A percentile compares a stretch with the other conserved stretches of the same genome.
These are phyloP conservation scores for Penicillium brevicompactum DNA, from an alignment of 2,329 filamentous ascomycete species.

Conservation along the genomic window DNA sequence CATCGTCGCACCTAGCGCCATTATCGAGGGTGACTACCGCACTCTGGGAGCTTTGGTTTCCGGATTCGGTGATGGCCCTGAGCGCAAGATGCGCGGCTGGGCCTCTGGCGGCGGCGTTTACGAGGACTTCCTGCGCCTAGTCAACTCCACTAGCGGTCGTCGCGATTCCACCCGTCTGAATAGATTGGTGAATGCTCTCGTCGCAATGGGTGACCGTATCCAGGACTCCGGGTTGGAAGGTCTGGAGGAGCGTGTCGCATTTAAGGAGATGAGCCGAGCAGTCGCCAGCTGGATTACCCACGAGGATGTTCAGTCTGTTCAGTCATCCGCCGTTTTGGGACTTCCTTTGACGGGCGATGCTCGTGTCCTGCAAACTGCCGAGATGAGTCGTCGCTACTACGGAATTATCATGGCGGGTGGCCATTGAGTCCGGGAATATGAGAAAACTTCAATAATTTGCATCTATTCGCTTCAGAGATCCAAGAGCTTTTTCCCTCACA, in stretches of 20 bases:
- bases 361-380: slow-evolving; percentile 68
- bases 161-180: slow-evolving; percentile 46
- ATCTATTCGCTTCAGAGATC: slow-evolving; percentile 1
- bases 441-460: neutral
- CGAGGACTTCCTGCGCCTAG: slow-evolving; percentile 59
- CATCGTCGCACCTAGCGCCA: slow-evolving; percentile 76
- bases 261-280: slow-evolving; percentile 78
- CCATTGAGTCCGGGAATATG: slow-evolving; percentile 25
- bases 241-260: slow-evolving; percentile 68
- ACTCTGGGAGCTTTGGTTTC: slow-evolving; percentile 68
- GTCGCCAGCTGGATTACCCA: slow-evolving; percentile 68
- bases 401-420: slow-evolving; percentile 61
- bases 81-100: slow-evolving; percentile 71
- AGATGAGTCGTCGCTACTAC: slow-evolving; percentile 71
- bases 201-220: slow-evolving; percentile 41
- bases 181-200: slow-evolving; percentile 52
- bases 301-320: slow-evolving; percentile 53
- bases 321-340: slow-evolving; percentile 42
- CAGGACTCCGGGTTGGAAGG: slow-evolving; percentile 55
- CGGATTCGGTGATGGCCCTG: slow-evolving; percentile 66
- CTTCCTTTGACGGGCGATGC: slow-evolving; percentile 69
- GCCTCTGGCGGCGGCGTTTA: slow-evolving; percentile 79
- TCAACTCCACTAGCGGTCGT: slow-evolving; percentile 41
- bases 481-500: neutral
- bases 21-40: slow-evolving; percentile 80